Evolutionary conservation across 305 asterid species (phyloP), one percentile per base, ranked within the genome.

Genomic region (Solanum hybrid): DNA sequence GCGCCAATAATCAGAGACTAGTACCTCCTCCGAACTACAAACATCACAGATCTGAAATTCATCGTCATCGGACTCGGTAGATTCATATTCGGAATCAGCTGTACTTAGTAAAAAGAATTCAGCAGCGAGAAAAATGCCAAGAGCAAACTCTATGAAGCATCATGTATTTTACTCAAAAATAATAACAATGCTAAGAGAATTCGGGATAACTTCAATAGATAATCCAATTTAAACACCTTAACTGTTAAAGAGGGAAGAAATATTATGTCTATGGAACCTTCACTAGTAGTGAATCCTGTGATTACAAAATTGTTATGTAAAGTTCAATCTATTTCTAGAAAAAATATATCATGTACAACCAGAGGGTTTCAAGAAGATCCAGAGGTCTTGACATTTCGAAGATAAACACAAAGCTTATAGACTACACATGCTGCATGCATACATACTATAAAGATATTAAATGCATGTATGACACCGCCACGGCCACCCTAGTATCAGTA

Each of bases 31-130:
- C 29, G 93, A 94, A 93, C 93, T 95, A 94, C 99, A 98, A 90
- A 97, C 87, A 92, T 90, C 92, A 93, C 99, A 98, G 91, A 98
- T 95, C 95, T 98, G 99, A 93, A 97, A 95, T 93, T 98, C 99
- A 89, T 97, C 99, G 91, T 98, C 99, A 92, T 98, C 99, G 79
- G 99, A 92, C 89, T 92, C 95, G 33, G 93, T 77, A 89, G 94
- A 94, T 91, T 95, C 99, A 88, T 94, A 93, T 90, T 97, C 99
- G 65, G 99, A 94, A 89, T 95, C 99, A 89, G 94, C 99, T 98
- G 94, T 95, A 94, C 39, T 83, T 90, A 78, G 88, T 80, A 90
- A 89, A 89, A 91, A 83, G 78, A 31, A 68, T 33, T 89, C 78
- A 89, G 90, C 17, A 80, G 45, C 31, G 7, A 85, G 29, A 85